Percentiles rank a stretch among this genome's conserved stretches.
These are phyloP conservation scores for Hanseniaspora meyeri DNA, from an alignment of 805 yeast species.

Conservation along the genomic window DNA sequence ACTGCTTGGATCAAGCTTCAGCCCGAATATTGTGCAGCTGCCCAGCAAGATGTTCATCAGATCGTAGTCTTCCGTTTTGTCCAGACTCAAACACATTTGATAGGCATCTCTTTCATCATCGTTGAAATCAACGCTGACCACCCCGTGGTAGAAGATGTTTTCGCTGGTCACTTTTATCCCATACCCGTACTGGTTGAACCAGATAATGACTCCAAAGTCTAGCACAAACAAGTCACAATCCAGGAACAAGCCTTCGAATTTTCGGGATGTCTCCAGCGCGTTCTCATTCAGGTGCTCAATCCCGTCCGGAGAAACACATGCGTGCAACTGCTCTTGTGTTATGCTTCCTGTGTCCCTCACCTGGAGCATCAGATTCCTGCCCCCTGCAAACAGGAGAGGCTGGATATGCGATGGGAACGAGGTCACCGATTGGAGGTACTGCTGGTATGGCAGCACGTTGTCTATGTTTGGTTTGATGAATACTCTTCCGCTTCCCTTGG, in stretches of 20 bases:
- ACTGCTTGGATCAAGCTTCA: constrained; percentile 2
- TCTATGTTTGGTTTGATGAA: constrained; percentile 29
- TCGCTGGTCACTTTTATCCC: constrained; percentile 31
- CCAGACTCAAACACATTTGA: not conserved
- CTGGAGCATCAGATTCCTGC: constrained; percentile 27
- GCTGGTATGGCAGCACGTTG: constrained; percentile 27
- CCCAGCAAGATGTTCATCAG: constrained; percentile 4
- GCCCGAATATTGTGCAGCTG: not conserved
- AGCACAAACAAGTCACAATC: constrained; percentile 29
- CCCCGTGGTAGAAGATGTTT: constrained; percentile 26
- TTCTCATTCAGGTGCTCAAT: constrained; percentile 5
- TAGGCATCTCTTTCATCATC: constrained; percentile 2
- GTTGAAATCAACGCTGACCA: constrained; percentile 14
- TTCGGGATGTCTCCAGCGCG: not conserved
- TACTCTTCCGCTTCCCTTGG: constrained; percentile 21
- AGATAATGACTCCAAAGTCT: constrained; percentile 28
- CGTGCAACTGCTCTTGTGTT: not conserved
- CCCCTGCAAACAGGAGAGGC: constrained; percentile 33
- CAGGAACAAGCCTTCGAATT: not conserved
- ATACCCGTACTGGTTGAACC: constrained; percentile 29
- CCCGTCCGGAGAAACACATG: not conserved
- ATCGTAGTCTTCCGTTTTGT: not conserved
- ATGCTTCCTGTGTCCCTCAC: constrained; percentile 15
- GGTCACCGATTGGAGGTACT: constrained; percentile 26
- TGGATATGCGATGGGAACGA: constrained; percentile 7